These are phyloP conservation scores for Raffaelea arxii DNA, from an alignment of 2,329 filamentous ascomycete species.

Conservation along the genomic window DNA sequence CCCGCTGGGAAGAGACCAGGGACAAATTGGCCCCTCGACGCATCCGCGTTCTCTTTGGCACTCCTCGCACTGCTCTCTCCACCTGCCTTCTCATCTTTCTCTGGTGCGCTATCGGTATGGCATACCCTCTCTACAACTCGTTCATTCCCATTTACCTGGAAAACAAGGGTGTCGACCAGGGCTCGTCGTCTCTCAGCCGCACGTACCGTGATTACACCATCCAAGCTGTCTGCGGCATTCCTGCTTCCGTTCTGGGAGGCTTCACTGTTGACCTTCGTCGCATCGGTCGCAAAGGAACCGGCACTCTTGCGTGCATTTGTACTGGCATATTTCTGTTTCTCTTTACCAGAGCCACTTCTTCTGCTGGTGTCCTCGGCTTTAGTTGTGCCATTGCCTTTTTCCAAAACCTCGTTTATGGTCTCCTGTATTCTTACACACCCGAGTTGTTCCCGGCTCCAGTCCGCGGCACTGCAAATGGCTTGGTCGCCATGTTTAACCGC, in stretches of 20 bases:
- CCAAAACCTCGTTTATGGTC: background rate
- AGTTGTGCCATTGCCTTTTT: background rate
- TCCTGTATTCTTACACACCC: background rate
- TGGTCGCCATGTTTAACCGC: background rate
- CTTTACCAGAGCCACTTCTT: background rate
- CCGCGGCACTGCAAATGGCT: background rate
- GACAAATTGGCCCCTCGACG: too few species aligned
- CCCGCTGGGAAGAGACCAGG: too few species aligned
- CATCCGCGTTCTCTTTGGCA: too few species aligned
- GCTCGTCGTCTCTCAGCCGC: background rate
- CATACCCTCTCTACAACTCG: background rate
- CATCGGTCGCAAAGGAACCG: background rate
- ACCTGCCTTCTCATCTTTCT: background rate
- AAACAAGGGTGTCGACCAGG: background rate
- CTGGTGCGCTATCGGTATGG: background rate
- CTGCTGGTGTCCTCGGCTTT: background rate
- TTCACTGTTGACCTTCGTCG: background rate
- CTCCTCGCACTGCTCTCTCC: background rate
- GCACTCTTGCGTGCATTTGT: background rate
- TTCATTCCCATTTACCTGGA: background rate
- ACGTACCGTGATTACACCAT: background rate
- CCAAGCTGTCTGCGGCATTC: background rate
- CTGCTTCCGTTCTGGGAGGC: background rate
- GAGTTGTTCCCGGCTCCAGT: background rate
- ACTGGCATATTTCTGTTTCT: background rate